A percentile compares a stretch with the other conserved stretches of the same genome.
Conservation (phyloP, 1,284 basidiomycete genomes). For the Fereydounia khargensis region DNA sequence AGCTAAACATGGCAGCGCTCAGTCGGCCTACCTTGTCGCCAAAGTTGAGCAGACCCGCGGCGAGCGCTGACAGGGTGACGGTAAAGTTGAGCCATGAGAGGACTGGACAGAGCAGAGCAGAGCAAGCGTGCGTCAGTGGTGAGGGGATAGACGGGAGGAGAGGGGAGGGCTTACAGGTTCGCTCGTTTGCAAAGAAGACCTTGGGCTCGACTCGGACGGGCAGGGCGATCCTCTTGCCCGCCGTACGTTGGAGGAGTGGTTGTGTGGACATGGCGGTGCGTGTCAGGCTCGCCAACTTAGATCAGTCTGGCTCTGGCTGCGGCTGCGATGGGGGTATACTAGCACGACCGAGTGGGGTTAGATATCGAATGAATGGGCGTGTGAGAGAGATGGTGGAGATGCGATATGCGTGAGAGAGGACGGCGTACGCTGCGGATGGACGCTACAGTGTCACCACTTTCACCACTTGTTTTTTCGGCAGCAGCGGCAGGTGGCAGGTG, state of each 20-base stretch:
- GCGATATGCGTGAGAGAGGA: not conserved
- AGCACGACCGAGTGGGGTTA: no score
- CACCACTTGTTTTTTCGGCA: no score
- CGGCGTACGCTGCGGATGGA: not conserved
- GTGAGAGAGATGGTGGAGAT: not conserved
- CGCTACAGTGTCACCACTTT: no score
- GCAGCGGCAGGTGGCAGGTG: no score
- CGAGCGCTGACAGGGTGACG: slow-evolving; percentile 56
- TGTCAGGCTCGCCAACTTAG: no score
- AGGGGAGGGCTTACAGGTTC: slow-evolving; percentile 44
- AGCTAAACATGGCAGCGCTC: slow-evolving; percentile 85
- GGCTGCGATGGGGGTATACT: not conserved
- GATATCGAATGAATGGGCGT: not conserved
- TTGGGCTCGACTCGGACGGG: slow-evolving; percentile 57
- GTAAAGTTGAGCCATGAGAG: slow-evolving; percentile 58
- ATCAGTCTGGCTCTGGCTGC: not conserved
- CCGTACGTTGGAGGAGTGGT: slow-evolving; percentile 92
- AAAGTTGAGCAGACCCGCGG: slow-evolving; percentile 57
- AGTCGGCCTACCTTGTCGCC: slow-evolving; percentile 72
- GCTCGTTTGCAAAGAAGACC: slow-evolving; percentile 57
- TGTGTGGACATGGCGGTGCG: slow-evolving; percentile 89
- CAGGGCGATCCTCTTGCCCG: slow-evolving; percentile 60
- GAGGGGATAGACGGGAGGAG: not conserved
- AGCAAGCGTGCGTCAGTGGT: not conserved
- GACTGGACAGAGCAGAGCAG: slow-evolving; percentile 25